Conservation (phyloP, 78 protist genomes). For the Planoprotostelium fungivorum region DNA sequence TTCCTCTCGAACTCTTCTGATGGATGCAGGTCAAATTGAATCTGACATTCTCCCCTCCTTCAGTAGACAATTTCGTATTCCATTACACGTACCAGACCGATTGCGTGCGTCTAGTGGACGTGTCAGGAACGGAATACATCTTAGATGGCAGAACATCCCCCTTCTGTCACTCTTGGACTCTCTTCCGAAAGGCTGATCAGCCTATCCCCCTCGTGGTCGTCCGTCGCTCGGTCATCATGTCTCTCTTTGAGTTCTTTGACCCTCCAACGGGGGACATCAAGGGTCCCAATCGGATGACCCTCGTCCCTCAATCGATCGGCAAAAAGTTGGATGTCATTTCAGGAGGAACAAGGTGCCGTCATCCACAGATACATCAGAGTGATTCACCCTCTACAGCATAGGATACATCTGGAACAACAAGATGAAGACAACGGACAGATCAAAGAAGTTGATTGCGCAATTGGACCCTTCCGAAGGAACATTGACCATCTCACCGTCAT, state of each 20-base stretch:
- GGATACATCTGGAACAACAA: not conserved
- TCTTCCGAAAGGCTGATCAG: not conserved
- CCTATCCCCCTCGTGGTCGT: not conserved
- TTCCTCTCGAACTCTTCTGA: not conserved
- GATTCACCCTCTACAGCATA: not conserved
- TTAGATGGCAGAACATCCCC: not conserved
- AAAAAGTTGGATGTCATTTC: not conserved
- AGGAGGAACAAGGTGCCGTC: not conserved
- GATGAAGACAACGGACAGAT: not conserved
- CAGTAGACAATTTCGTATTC: not conserved
- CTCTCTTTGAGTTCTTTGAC: not conserved
- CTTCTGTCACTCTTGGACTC: not conserved
- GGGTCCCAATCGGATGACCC: not conserved
- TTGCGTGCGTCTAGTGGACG: not conserved
- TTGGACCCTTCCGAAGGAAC: not conserved
- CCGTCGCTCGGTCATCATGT: not conserved
- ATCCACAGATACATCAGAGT: not conserved
- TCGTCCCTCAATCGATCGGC: not conserved
- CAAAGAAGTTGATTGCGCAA: not conserved
- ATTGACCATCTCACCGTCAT: not conserved
- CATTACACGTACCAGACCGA: not conserved
- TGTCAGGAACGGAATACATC: not conserved
- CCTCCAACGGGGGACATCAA: not conserved
- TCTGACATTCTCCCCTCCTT: not conserved
- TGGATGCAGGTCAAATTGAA: not conserved